Conservation (phyloP, 2,329 filamentous ascomycete genomes). For the Exophiala xenobiotica region DNA sequence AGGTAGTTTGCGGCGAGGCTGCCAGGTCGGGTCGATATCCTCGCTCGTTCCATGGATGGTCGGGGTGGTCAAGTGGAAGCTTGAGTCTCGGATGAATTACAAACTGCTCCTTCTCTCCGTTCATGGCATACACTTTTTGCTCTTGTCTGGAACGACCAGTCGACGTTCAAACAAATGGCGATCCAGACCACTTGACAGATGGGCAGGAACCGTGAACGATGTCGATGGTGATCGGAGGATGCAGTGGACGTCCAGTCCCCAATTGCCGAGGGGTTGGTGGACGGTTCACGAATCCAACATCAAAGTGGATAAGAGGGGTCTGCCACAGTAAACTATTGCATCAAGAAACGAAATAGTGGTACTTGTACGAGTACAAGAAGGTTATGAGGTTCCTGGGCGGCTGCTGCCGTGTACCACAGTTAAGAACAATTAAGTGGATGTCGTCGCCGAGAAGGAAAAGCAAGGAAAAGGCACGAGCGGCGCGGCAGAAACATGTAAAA, state of each 20-base stretch:
- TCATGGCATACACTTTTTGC: background rate
- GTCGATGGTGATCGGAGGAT: background rate
- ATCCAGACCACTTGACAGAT: too few species aligned
- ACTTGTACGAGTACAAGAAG: too few species aligned
- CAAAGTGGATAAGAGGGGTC: too few species aligned
- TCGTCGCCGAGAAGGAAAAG: too few species aligned
- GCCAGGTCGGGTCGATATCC: conserved; percentile 24
- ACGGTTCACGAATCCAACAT: background rate
- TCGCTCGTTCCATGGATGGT: conserved; percentile 21
- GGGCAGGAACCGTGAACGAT: background rate
- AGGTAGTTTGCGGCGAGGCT: conserved; percentile 1
- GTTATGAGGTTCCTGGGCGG: background rate
- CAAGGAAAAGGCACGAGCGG: too few species aligned
- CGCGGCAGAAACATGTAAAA: too few species aligned
- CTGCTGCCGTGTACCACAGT: too few species aligned
- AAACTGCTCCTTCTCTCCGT: background rate
- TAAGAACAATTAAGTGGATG: too few species aligned
- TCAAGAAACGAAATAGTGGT: background rate
- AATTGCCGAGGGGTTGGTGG: background rate
- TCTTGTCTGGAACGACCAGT: too few species aligned
- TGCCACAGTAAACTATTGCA: too few species aligned
- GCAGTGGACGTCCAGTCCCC: background rate
- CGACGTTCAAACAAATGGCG: too few species aligned
- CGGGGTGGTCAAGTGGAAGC: background rate
- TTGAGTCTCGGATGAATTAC: background rate